Conservation (phyloP, 2,329 filamentous ascomycete species). For the Clonostachys byssicola region DNA sequence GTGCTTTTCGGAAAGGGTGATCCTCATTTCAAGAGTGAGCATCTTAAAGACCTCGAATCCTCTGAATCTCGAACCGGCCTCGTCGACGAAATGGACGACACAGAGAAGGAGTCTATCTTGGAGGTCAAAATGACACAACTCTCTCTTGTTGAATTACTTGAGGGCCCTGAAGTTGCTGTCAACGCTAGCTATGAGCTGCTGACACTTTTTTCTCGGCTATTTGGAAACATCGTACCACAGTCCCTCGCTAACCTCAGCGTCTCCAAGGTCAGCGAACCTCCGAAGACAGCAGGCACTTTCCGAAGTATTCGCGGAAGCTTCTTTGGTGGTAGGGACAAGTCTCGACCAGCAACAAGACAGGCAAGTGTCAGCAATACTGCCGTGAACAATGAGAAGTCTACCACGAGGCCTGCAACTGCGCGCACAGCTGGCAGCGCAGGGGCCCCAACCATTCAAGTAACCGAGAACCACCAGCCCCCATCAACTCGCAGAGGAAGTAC, state of each 20-base stretch:
- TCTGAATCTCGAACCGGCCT: slow-evolving; percentile 37
- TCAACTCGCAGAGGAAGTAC: slow-evolving; percentile 27
- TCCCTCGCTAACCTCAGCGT: slow-evolving; percentile 36
- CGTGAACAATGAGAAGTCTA: slow-evolving; percentile 28
- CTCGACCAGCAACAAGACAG: slow-evolving; percentile 34
- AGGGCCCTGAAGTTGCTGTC: slow-evolving; percentile 80
- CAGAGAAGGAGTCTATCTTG: slow-evolving; percentile 83
- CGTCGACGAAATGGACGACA: slow-evolving; percentile 76
- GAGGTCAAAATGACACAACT: slow-evolving; percentile 96
- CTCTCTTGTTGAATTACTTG: slow-evolving; percentile 74
- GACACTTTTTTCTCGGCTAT: slow-evolving; percentile 75
- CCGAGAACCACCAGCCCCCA: slow-evolving; percentile 48
- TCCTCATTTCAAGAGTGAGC: slow-evolving; percentile 57
- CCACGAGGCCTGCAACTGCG: slow-evolving; percentile 28
- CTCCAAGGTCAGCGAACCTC: slow-evolving; percentile 45
- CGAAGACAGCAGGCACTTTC: slow-evolving; percentile 69
- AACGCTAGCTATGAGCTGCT: slow-evolving; percentile 85
- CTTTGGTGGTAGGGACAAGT: slow-evolving; percentile 57
- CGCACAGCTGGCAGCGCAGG: slow-evolving; percentile 31
- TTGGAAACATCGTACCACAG: slow-evolving; percentile 46
- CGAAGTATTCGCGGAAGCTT: slow-evolving; percentile 72
- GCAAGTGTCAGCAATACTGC: slow-evolving; percentile 17
- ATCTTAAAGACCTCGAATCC: slow-evolving; percentile 46
- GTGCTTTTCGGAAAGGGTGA: slow-evolving; percentile 64
- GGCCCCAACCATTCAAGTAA: slow-evolving; percentile 74